Conservation (phyloP, 805 yeast species). For the Zygosaccharomyces rouxii region DNA sequence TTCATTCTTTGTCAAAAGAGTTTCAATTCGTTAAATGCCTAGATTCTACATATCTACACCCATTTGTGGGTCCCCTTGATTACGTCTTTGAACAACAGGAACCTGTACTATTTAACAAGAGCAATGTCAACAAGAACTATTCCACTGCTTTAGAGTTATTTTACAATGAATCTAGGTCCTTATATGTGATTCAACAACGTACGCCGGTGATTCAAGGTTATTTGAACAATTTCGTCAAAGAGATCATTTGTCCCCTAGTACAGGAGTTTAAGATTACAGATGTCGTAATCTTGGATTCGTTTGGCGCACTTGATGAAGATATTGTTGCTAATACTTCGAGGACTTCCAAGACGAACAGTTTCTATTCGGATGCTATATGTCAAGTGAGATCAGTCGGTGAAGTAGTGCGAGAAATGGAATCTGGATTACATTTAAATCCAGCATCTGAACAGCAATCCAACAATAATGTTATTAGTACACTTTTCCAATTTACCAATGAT, state of each 20-base stretch:
- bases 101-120: slow-evolving; percentile 15
- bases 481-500: slow-evolving; percentile 22
- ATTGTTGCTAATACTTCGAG: slow-evolving; percentile 8
- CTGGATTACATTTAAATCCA: slow-evolving; percentile 19
- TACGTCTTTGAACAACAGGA: slow-evolving; percentile 25
- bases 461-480: slow-evolving; percentile 15
- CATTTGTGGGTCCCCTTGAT: slow-evolving; percentile 81
- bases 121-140: slow-evolving; percentile 26
- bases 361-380: slow-evolving; percentile 26
- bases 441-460: slow-evolving; percentile 8
- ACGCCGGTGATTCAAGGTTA: slow-evolving; percentile 76
- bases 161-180: slow-evolving; percentile 36
- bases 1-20: slow-evolving; percentile 49
- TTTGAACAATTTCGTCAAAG: slow-evolving; percentile 45
- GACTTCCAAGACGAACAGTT: slow-evolving; percentile 7
- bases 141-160: slow-evolving; percentile 68
- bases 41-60: slow-evolving; percentile 61
- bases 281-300: slow-evolving; percentile 64
- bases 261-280: slow-evolving; percentile 37
- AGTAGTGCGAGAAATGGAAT: slow-evolving; percentile 22
- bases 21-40: slow-evolving; percentile 51
- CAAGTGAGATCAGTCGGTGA: slow-evolving; percentile 23
- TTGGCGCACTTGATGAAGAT: slow-evolving; percentile 46
- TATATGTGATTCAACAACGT: slow-evolving; percentile 72
- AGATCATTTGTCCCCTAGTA: slow-evolving; percentile 50